A percentile compares a stretch with the other conserved stretches of the same genome.
Conservation (phyloP, 345 rosid genomes). For the Acer saccharum region DNA sequence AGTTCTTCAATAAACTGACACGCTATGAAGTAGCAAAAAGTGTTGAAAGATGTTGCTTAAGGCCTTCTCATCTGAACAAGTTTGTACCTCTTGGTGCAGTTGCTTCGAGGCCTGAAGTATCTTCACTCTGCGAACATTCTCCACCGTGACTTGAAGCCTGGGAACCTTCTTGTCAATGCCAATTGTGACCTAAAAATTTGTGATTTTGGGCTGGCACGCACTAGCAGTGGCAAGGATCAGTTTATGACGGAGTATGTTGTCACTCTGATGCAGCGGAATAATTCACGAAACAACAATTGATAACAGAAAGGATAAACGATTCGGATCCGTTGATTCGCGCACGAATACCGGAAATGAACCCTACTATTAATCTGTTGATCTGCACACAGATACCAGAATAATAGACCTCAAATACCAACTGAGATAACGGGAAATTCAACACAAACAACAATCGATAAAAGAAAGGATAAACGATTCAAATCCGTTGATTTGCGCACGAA, state of each 20-base stretch:
- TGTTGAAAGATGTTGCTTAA: not conserved
- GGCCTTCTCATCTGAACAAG: not conserved
- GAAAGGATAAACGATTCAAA: no score
- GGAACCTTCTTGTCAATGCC: conserved; percentile 82
- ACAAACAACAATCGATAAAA: no score
- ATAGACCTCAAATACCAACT: no score
- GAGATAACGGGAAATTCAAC: no score
- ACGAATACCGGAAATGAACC: no score
- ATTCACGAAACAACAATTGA: no score
- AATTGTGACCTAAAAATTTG: conserved; percentile 86
- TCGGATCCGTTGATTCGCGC: no score
- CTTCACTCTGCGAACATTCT: conserved; percentile 87
- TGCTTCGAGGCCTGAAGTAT: conserved; percentile 86
- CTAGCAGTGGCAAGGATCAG: conserved; percentile 70
- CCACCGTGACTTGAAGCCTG: conserved; percentile 91
- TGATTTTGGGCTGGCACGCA: conserved; percentile 83
- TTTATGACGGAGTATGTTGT: conserved; percentile 94
- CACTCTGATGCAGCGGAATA: no score
- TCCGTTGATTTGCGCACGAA: no score
- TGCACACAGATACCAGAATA: no score
- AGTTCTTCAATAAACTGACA: not conserved
- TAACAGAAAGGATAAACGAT: no score
- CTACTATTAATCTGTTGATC: no score
- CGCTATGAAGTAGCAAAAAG: not conserved
- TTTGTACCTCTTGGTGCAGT: conserved; percentile 36